Conservation (phyloP, 768 basidiomycete species). For the Leccinum uliginosum region DNA sequence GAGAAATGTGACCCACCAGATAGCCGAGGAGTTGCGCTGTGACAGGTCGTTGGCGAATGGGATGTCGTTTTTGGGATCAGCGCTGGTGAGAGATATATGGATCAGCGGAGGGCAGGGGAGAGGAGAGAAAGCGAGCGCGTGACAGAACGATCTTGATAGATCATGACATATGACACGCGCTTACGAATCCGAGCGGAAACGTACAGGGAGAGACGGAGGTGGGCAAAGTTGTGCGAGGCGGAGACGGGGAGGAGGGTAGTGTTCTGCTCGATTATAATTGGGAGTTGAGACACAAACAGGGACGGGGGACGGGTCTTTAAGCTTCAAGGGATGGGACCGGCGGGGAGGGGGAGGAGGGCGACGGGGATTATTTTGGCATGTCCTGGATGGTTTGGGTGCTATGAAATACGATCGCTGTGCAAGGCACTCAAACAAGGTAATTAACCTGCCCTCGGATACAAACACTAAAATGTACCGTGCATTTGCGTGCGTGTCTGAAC, state of each 20-base stretch:
- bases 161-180: conserved; percentile 29
- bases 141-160: conserved; percentile 30
- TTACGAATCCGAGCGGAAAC: conserved; percentile 25
- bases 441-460: conserved; percentile 8
- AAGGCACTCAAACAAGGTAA: conserved; percentile 30
- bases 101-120: conserved; percentile 7
- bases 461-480: too few species aligned
- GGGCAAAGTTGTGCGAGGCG: conserved; percentile 55
- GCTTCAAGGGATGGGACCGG: conserved; percentile 6
- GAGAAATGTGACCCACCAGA: conserved; percentile 38
- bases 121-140: conserved; percentile 9
- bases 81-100: conserved; percentile 16
- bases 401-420: conserved; percentile 34
- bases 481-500: too few species aligned
- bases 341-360: too few species aligned
- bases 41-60: conserved; percentile 45
- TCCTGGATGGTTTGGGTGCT: conserved; percentile 1
- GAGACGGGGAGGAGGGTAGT: conserved; percentile 40
- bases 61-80: conserved; percentile 40
- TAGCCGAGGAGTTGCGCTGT: conserved; percentile 41
- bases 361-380: background rate
- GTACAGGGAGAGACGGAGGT: conserved; percentile 59
- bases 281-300: background rate
- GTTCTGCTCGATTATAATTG: conserved; percentile 54
- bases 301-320: conserved; percentile 14